phyloP scores from a whole-genome alignment of 768 basidiomycete species.

The Boletus bicolor region DNA sequence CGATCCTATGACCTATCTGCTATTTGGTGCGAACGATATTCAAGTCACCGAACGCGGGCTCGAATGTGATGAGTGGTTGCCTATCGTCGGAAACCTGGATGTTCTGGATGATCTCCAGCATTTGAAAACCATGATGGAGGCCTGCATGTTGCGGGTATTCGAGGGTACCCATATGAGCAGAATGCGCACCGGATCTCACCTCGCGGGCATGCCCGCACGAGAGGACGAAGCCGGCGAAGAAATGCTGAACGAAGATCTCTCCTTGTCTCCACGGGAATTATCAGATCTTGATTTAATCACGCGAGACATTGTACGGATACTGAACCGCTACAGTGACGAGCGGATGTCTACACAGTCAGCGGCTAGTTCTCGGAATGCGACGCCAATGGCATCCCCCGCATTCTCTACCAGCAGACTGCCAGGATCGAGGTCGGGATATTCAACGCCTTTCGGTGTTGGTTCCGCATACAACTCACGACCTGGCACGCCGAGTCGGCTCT shows the following conservation, averaged over 20 bases:
- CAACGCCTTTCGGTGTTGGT: conserved; percentile 48
- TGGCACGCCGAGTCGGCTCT: conserved; percentile 58
- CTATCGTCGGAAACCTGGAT: conserved; percentile 69
- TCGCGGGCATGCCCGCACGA: conserved; percentile 35
- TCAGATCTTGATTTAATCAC: conserved; percentile 74
- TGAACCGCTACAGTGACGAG: conserved; percentile 71
- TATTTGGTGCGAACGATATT: conserved; percentile 86
- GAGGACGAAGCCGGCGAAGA: conserved; percentile 60
- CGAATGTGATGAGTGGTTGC: conserved; percentile 89
- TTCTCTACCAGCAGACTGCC: conserved; percentile 37
- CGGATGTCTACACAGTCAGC: conserved; percentile 54
- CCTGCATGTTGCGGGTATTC: conserved; percentile 85
- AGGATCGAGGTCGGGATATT: conserved; percentile 53
- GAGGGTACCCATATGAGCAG: conserved; percentile 66
- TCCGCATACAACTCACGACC: conserved; percentile 55
- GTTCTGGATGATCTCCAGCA: conserved; percentile 80
- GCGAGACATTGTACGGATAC: conserved; percentile 65
- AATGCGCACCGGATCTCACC: conserved; percentile 26
- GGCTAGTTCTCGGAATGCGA: conserved; percentile 62
- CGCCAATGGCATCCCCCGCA: conserved; percentile 56
- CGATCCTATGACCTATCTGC: conserved; percentile 84
- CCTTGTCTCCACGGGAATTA: conserved; percentile 66
- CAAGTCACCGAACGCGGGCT: conserved; percentile 67
- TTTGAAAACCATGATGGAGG: conserved; percentile 76
- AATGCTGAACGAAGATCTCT: conserved; percentile 39